Evolutionary conservation across 306 rosid genomes (phyloP).

Genomic region (Arachis hypogaea): DNA sequence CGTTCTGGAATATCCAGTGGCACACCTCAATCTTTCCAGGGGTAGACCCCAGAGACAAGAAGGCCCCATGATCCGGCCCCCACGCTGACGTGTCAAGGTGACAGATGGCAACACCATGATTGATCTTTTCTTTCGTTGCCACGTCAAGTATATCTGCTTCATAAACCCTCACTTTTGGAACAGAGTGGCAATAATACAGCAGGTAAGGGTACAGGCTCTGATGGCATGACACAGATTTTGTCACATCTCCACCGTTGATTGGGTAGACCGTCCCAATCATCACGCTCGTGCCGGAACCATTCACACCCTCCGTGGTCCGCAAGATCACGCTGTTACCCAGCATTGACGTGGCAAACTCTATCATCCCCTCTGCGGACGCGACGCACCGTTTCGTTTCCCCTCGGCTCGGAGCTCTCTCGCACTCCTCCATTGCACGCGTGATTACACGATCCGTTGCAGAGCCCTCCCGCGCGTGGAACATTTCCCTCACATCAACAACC

Average conservation of each 20-base stretch:
- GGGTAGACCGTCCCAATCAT: slow-evolving; percentile 60
- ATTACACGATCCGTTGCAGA: slow-evolving; percentile 60
- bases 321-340: slow-evolving; percentile 53
- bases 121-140: slow-evolving; percentile 37
- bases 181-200: slow-evolving; percentile 86
- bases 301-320: slow-evolving; percentile 54
- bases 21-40: slow-evolving; percentile 50
- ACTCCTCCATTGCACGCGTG: slow-evolving; percentile 48
- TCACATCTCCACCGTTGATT: slow-evolving; percentile 69
- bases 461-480: slow-evolving; percentile 54
- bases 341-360: slow-evolving; percentile 61
- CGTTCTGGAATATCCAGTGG: slow-evolving; percentile 58
- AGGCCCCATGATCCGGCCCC: slow-evolving; percentile 77
- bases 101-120: slow-evolving; percentile 75
- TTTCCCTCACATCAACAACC: slow-evolving; percentile 38
- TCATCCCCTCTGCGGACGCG: slow-evolving; percentile 74
- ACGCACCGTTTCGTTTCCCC: slow-evolving; percentile 85
- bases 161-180: slow-evolving; percentile 74
- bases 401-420: slow-evolving; percentile 65
- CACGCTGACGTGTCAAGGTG: slow-evolving; percentile 82
- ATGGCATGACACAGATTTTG: slow-evolving; percentile 81
- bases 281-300: slow-evolving; percentile 56
- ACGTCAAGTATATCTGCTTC: slow-evolving; percentile 65
- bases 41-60: slow-evolving; percentile 50
- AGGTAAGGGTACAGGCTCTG: slow-evolving; percentile 86